phyloP scores from a whole-genome alignment of 2,329 filamentous ascomycete genomes.

The Orbilia quercus region DNA sequence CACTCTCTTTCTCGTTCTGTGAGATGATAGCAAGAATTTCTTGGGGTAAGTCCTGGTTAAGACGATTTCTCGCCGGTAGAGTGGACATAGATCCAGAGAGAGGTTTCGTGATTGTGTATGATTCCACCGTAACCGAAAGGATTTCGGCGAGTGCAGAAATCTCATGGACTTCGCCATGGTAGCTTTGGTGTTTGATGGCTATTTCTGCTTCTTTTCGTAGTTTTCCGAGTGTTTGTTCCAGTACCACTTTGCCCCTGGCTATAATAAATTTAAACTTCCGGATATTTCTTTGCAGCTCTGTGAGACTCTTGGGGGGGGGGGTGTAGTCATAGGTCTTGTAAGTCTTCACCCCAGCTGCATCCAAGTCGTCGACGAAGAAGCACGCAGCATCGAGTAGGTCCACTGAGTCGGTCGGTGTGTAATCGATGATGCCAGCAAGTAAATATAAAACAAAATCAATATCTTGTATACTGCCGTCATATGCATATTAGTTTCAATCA shows the following conservation, averaged over 20 bases:
- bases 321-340: not conserved
- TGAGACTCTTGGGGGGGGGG: not conserved
- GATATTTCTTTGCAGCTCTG: not conserved
- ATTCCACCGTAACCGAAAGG: not conserved
- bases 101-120: not conserved
- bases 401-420: no score
- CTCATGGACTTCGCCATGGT: not conserved
- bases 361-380: no score
- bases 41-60: no score
- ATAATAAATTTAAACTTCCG: not conserved
- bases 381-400: no score
- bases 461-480: conserved; percentile 8
- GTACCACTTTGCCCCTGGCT: not conserved
- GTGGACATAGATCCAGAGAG: no score
- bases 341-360: not conserved
- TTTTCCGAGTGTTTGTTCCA: not conserved
- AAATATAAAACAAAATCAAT: conserved; percentile 13
- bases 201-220: not conserved
- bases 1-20: no score
- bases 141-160: not conserved
- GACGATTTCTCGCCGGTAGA: no score
- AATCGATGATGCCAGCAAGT: not conserved
- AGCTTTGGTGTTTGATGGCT: not conserved
- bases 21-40: no score
- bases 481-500: no score